A percentile compares a stretch with the other conserved stretches of the same genome.
Evolutionary conservation across 305 asterid genomes (phyloP).

Genomic region (Solanum hybrid): DNA sequence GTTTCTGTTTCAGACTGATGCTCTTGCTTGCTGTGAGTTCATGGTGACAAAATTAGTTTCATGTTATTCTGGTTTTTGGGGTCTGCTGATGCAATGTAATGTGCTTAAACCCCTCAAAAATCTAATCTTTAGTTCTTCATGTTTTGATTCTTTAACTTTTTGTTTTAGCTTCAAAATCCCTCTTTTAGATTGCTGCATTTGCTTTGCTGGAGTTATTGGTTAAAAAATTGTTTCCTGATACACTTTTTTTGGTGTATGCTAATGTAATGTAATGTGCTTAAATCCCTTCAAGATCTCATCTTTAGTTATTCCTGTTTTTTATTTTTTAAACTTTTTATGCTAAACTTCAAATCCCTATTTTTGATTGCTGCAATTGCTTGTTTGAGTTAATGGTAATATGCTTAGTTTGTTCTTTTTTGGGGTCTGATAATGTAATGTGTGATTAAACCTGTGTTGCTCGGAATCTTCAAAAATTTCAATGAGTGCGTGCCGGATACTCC

Average conservation of each 20-base stretch:
- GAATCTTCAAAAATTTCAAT: not conserved
- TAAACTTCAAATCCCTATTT: constrained; percentile 9
- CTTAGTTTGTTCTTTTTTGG: not conserved
- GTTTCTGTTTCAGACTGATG: not conserved
- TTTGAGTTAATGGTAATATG: not conserved
- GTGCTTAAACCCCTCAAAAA: constrained; percentile 27
- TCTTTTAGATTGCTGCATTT: constrained; percentile 6
- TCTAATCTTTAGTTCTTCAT: constrained; percentile 17
- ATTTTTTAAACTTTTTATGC: not conserved
- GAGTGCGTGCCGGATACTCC: not conserved
- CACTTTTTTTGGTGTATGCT: not conserved
- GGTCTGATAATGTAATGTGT: constrained; percentile 6
- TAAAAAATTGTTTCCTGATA: not conserved
- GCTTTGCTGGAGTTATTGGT: not conserved
- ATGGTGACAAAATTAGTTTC: not conserved
- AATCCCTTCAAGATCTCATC: constrained; percentile 35
- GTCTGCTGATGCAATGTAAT: constrained; percentile 31
- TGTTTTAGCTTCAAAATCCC: constrained; percentile 3
- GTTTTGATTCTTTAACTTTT: not conserved
- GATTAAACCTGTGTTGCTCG: not conserved
- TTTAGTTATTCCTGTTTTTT: not conserved
- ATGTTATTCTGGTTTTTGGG: not conserved
- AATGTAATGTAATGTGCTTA: constrained; percentile 33
- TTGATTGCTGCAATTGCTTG: not conserved
- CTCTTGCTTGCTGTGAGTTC: not conserved